Base-by-base conservation (phyloP, 169 alveolate genomes). In the Plasmodium yoelii region DNA sequence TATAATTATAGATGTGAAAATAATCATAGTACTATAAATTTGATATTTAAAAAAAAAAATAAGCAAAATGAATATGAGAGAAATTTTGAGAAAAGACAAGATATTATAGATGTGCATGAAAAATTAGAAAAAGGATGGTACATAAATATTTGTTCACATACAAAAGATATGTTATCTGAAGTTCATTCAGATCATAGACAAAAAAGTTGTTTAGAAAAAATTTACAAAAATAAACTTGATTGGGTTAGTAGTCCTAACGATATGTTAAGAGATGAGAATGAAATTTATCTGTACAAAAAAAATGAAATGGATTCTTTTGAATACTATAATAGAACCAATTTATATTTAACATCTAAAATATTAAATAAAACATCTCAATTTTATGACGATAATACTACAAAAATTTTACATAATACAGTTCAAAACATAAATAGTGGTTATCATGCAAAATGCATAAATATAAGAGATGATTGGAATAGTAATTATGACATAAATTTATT, bases 121-220 rank as follows among this genome's bases (percentile, higher is more conserved):
- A 77, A 77, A 49, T 44, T 77, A 57, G 65, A 61, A 19, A 77
- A 64, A 63, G 88, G 88, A 10, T 77, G 88, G 88, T 77, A 77
- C 15, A 63, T 26, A 13, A 51, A 77, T 57, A 26, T 77, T 26
- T 65, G 47, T 59, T 28, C 63, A 2, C 65, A 75, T 26, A 28
- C 77, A 6, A 77, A 63, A 19, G 88, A 77, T n/a, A 47, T 77
- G 13, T 46, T 77, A 63, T 55, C 73, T 26, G 88, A 77, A 64
- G 75, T 77, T n/a, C 51, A 63, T 63, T 34, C 42, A 5, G 34
- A 67, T 26, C 56, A 34, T 34, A 57, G 57, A 6, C 64, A 77
- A 6, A 24, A 13, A 28, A 60, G 28, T 59, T 73, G 42, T 77
- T 39, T 49, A 77, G 49, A 15, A 64, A 24, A 64, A 24, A n/a